phyloP scores from a whole-genome alignment of 106 monocot genomes.

The Allium fistulosum region DNA sequence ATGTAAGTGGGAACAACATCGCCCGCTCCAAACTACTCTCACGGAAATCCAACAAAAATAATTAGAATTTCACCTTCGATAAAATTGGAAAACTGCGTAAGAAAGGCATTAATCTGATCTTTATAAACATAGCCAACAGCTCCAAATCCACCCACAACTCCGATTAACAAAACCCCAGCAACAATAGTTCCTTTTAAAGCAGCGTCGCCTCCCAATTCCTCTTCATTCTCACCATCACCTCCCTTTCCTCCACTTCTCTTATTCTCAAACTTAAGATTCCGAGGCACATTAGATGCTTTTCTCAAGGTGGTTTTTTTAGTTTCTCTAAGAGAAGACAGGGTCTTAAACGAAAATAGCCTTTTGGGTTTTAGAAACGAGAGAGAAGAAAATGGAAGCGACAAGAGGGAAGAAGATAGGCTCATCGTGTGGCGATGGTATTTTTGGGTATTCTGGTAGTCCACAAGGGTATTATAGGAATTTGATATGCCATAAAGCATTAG shows the following conservation, averaged over 20 bases:
- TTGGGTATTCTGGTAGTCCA: slow-evolving; percentile 1
- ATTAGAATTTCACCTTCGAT: slow-evolving; percentile 28
- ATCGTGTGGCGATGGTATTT: neutral
- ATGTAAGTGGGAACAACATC: no score
- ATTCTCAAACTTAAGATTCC: slow-evolving; percentile 43
- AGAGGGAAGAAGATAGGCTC: slow-evolving; percentile 12
- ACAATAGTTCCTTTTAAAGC: slow-evolving; percentile 72
- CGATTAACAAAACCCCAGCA: slow-evolving; percentile 68
- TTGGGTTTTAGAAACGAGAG: slow-evolving; percentile 13
- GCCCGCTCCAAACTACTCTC: no score
- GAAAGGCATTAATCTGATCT: slow-evolving; percentile 84
- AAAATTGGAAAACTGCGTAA: slow-evolving; percentile 73
- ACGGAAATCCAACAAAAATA: no score
- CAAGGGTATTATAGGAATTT: slow-evolving; percentile 2
- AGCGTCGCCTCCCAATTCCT: slow-evolving; percentile 17
- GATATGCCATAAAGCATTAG: slow-evolving; percentile 18
- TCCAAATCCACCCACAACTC: slow-evolving; percentile 72
- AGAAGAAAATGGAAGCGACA: slow-evolving; percentile 9
- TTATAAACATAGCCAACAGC: slow-evolving; percentile 63
- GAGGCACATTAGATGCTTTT: slow-evolving; percentile 53
- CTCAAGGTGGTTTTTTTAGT: slow-evolving; percentile 54
- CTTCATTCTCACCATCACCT: slow-evolving; percentile 8
- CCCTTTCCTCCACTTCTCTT: slow-evolving; percentile 15
- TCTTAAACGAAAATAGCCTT: slow-evolving; percentile 1
- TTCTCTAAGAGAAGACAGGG: slow-evolving; percentile 50